phyloP scores from a whole-genome alignment of 352 stramenopile genomes.

The Phytopythium oedochilum region DNA sequence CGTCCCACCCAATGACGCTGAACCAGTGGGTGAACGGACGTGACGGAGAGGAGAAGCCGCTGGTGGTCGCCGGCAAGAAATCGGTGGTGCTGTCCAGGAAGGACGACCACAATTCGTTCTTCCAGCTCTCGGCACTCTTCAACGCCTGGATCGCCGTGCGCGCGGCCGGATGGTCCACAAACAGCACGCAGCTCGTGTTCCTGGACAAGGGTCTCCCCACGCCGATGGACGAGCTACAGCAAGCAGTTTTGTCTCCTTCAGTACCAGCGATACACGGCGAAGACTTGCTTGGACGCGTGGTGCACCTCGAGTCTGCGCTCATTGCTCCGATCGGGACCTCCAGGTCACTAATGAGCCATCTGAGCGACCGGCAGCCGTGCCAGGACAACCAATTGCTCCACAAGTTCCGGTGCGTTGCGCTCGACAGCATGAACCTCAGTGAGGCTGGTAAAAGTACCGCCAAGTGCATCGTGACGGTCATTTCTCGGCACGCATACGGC shows the following conservation, averaged over 20 bases:
- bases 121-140: slow-evolving; percentile 12
- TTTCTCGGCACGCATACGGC: slow-evolving; percentile 42
- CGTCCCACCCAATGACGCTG: no score
- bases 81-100: slow-evolving; percentile 13
- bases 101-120: slow-evolving; percentile 24
- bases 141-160: slow-evolving; percentile 11
- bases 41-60: no score
- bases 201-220: slow-evolving; percentile 40
- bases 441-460: slow-evolving; percentile 1
- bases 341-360: slow-evolving; percentile 38
- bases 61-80: no score
- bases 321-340: slow-evolving; percentile 28
- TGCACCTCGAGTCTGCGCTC: slow-evolving; percentile 35
- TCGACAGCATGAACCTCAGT: slow-evolving; percentile 19
- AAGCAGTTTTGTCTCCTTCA: slow-evolving; percentile 25
- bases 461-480: slow-evolving; percentile 58
- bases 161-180: slow-evolving; percentile 13
- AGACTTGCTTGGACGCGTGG: slow-evolving; percentile 19
- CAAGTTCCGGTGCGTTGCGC: slow-evolving; percentile 16
- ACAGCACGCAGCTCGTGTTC: slow-evolving; percentile 32
- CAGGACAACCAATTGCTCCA: slow-evolving; percentile 12
- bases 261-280: slow-evolving; percentile 20
- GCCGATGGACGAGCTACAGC: slow-evolving; percentile 37
- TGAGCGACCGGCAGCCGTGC: slow-evolving; percentile 46
- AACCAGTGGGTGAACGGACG: no score